phyloP scores from a whole-genome alignment of 2,329 filamentous ascomycete genomes.

The Paecilomyces sp. region DNA sequence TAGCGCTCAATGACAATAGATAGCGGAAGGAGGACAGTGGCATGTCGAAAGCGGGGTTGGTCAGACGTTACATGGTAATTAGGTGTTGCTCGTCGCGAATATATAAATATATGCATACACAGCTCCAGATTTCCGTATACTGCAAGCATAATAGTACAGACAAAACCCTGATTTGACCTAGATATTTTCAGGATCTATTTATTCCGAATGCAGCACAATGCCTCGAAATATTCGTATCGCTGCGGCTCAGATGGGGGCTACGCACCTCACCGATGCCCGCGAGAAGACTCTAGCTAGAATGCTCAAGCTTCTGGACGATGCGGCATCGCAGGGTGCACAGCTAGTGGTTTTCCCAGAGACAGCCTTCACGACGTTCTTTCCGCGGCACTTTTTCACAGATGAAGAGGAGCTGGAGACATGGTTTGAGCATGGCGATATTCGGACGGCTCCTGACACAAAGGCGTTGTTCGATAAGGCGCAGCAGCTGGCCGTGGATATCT shows the following conservation, averaged over 20 bases:
- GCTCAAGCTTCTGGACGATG: constrained; percentile 42
- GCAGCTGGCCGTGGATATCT: constrained; percentile 44
- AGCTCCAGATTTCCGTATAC: too few species aligned
- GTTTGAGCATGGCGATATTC: constrained; percentile 44
- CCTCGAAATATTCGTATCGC: constrained; percentile 41
- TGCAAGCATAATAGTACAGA: too few species aligned
- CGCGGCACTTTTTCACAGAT: constrained; percentile 43
- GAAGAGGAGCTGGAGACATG: constrained; percentile 39
- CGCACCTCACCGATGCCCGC: constrained; percentile 37
- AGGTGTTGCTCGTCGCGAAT: background rate
- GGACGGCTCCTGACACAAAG: constrained; percentile 37
- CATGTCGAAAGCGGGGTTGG: background rate
- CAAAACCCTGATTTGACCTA: too few species aligned
- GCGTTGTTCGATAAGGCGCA: constrained; percentile 44
- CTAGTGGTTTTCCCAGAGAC: constrained; percentile 49
- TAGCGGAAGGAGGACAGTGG: background rate
- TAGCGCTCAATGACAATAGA: too few species aligned
- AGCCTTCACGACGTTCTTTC: constrained; percentile 53
- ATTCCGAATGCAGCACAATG: constrained; percentile 17
- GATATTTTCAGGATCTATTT: background rate
- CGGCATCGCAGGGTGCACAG: constrained; percentile 38
- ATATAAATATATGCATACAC: background rate
- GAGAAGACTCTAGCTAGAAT: constrained; percentile 42
- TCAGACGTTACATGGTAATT: background rate
- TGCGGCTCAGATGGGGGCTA: constrained; percentile 48